Conservation (phyloP, 108 stramenopile genomes). For the Epipyxis sp. region DNA sequence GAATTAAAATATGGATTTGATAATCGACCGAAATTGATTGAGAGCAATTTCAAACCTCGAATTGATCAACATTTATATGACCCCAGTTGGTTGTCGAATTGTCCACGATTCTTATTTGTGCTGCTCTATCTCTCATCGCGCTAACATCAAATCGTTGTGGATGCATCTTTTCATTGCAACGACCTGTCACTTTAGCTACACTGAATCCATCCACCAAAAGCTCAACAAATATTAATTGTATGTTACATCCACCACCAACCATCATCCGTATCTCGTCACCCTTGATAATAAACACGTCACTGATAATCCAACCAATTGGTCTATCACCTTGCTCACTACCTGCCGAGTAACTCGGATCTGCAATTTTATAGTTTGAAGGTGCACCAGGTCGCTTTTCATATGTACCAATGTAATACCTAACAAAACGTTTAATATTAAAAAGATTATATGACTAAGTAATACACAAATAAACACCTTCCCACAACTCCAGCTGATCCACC, state of each 20-base stretch:
- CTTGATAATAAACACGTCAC: constrained; percentile 62
- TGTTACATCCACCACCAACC: constrained; percentile 74
- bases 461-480: too few relatives aligned
- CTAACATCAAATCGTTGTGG: constrained; percentile 59
- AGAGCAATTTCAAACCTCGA: too few relatives aligned
- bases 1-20: too few relatives aligned
- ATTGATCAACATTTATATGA: constrained; percentile 72
- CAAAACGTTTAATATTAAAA: too few relatives aligned
- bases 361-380: constrained; percentile 42
- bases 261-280: constrained; percentile 56
- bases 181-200: constrained; percentile 65
- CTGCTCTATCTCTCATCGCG: constrained; percentile 54
- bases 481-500: too few relatives aligned
- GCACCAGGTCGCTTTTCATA: constrained; percentile 64
- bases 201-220: constrained; percentile 70
- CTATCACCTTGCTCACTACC: constrained; percentile 64
- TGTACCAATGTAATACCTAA: constrained; percentile 69
- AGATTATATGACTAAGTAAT: too few relatives aligned
- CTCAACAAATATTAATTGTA: constrained; percentile 64
- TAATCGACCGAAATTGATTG: too few relatives aligned
- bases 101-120: constrained; percentile 67
- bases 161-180: constrained; percentile 65
- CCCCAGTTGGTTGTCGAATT: constrained; percentile 59
- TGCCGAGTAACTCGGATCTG: constrained; percentile 39
- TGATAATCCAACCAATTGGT: constrained; percentile 66